These are phyloP conservation scores for Marchantia paleacea DNA, from an alignment of 225 moss, liverwort and hornwort genomes.

Conservation along the genomic window DNA sequence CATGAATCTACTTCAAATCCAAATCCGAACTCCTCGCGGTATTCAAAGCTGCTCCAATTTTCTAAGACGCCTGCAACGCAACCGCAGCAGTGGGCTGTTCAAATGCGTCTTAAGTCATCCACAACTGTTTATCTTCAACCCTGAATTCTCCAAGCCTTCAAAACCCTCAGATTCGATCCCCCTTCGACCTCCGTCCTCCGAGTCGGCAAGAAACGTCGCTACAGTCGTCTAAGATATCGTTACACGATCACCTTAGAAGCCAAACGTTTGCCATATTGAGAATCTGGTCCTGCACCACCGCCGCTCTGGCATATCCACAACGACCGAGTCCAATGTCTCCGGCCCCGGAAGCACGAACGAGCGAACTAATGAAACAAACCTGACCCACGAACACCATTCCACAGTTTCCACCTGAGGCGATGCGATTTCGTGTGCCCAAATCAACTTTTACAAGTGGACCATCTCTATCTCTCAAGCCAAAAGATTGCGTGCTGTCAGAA, in stretches of 20 bases:
- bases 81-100: neutral
- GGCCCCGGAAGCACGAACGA: neutral
- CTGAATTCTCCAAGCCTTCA: neutral
- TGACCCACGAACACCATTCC: conserved; percentile 3
- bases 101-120: neutral
- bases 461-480: neutral
- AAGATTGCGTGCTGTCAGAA: too few species aligned
- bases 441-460: neutral
- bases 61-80: neutral
- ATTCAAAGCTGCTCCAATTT: neutral
- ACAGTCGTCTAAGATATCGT: neutral
- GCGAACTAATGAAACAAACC: too few species aligned
- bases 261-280: too few species aligned
- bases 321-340: neutral
- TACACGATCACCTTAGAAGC: neutral
- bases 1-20: neutral
- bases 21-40: too few species aligned
- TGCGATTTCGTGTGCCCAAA: neutral
- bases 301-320: conserved; percentile 1
- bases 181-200: neutral
- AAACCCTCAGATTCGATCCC: neutral
- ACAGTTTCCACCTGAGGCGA: neutral
- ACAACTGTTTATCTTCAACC: neutral
- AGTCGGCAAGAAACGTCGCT: neutral
- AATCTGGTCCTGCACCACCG: neutral